Percentiles rank a stretch among this genome's conserved stretches.
These are phyloP conservation scores for Rubroboletus pulcherrimus DNA, from an alignment of 768 basidiomycete species.

Conservation along the genomic window DNA sequence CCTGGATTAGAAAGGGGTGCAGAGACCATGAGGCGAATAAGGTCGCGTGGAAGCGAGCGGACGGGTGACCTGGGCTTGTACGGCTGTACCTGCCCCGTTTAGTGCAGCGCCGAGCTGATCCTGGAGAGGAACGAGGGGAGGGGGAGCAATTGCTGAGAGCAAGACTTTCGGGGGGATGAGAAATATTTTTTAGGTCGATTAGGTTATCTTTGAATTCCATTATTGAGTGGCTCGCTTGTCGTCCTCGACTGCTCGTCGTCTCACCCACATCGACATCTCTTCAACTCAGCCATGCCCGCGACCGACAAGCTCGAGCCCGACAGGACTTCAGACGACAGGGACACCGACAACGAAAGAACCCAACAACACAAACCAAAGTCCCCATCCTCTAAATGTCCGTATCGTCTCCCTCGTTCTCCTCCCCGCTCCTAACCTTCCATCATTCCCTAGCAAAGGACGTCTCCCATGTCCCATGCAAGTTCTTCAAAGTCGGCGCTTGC, in stretches of 20 bases:
- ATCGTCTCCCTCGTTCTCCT: slow-evolving; percentile 1
- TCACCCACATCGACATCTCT: background rate
- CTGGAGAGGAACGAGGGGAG: background rate
- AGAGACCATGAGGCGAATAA: background rate
- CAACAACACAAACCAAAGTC: slow-evolving; percentile 23
- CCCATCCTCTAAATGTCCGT: slow-evolving; percentile 32
- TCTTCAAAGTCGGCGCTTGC: slow-evolving; percentile 92
- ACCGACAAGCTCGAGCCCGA: slow-evolving; percentile 22
- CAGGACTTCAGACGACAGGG: slow-evolving; percentile 17
- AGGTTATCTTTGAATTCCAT: slow-evolving; percentile 1
- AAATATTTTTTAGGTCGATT: background rate
- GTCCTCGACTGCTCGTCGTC: background rate
- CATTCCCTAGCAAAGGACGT: slow-evolving; percentile 70
- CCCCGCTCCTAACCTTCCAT: background rate
- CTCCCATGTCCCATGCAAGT: slow-evolving; percentile 96
- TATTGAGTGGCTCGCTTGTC: background rate
- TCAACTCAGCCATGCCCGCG: slow-evolving; percentile 10
- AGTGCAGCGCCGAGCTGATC: background rate
- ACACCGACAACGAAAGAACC: slow-evolving; percentile 20
- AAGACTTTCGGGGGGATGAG: background rate
- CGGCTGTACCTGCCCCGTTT: background rate
- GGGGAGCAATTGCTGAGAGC: background rate
- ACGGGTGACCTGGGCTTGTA: background rate
- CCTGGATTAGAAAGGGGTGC: background rate
- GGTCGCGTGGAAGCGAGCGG: background rate